Conservation (phyloP, 2,329 filamentous ascomycete genomes). For the Sporothrix protearum region DNA sequence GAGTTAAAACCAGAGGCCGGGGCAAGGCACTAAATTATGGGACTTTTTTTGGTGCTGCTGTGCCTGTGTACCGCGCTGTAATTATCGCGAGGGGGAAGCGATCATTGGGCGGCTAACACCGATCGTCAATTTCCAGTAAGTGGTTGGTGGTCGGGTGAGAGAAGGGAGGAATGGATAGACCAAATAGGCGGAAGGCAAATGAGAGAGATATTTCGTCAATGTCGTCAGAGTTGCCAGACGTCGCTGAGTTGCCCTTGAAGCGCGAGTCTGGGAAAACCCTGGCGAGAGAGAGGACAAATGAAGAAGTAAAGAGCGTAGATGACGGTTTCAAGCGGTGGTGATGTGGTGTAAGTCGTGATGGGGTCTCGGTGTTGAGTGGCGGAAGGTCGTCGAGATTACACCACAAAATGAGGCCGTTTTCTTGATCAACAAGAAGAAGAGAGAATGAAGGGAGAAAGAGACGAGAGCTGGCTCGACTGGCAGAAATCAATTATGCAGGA, state of each 20-base stretch:
- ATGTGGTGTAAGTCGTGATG: background rate
- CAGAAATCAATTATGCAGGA: background rate
- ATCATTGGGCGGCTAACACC: constrained; percentile 10
- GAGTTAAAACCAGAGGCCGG: background rate
- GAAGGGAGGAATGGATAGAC: background rate
- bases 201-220: background rate
- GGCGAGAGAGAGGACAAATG: background rate
- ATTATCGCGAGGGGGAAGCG: background rate
- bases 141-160: background rate
- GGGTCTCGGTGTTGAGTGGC: background rate
- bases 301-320: background rate
- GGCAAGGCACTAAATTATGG: background rate
- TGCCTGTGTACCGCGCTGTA: background rate
- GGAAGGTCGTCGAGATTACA: background rate
- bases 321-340: background rate
- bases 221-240: background rate
- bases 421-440: background rate
- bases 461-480: background rate
- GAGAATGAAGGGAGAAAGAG: background rate
- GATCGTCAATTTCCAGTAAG: background rate
- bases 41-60: background rate
- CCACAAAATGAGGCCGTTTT: background rate
- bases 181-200: background rate
- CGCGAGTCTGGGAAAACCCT: background rate
- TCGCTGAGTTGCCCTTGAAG: background rate